Conservation (phyloP, 192 early-diverging fungal species). For the Funneliformis geosporum region DNA sequence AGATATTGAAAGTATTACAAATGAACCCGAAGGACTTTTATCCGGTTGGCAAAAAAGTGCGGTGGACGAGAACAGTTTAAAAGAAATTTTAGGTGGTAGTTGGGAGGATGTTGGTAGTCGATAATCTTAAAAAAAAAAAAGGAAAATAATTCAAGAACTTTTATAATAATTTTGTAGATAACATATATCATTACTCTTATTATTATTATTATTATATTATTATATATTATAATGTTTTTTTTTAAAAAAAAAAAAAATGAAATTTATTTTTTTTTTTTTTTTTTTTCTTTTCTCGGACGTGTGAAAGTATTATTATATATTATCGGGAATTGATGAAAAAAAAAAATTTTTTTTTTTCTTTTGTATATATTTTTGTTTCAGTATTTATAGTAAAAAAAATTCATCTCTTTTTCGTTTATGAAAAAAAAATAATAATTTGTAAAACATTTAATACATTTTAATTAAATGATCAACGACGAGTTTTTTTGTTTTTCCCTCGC, state of each 20-base stretch:
- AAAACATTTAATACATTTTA: no score
- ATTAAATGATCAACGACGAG: constrained; percentile 7
- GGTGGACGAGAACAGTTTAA: constrained; percentile 40
- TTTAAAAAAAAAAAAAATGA: not conserved
- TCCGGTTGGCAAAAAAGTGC: constrained; percentile 47
- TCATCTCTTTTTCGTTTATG: no score
- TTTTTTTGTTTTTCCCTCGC: constrained; percentile 25
- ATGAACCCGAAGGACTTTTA: constrained; percentile 36
- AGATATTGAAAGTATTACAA: constrained; percentile 47
- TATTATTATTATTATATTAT: no score
- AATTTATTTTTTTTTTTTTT: not conserved
- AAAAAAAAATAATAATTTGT: no score
- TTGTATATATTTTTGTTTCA: no score
- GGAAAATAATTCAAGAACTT: no score
- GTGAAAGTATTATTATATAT: no score
- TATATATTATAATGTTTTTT: not conserved
- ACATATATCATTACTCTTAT: no score
- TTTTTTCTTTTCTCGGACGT: not conserved
- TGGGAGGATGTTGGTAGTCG: constrained; percentile 35
- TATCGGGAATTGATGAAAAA: no score
- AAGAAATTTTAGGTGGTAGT: constrained; percentile 41
- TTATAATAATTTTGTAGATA: no score
- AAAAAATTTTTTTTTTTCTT: no score
- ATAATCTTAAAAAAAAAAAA: not conserved
- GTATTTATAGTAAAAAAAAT: no score